Conservation (phyloP, 352 stramenopile species). For the Pythium aristosporum region DNA sequence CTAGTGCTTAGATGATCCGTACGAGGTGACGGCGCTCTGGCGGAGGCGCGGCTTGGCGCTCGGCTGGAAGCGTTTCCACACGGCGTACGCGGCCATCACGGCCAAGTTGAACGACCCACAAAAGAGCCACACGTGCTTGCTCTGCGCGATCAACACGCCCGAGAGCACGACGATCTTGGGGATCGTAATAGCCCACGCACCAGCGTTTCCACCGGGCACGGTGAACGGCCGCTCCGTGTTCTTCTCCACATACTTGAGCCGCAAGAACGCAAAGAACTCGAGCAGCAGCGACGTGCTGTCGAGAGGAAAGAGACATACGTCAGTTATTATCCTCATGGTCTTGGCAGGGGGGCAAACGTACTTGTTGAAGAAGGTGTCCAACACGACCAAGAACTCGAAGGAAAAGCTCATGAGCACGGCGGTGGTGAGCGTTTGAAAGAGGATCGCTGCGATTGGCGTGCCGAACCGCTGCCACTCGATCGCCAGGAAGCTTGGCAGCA, state of each 20-base stretch:
- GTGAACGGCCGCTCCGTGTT: slow-evolving; percentile 68
- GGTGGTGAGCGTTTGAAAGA: slow-evolving; percentile 76
- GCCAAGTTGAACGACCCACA: slow-evolving; percentile 69
- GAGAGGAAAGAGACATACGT: too few relatives aligned
- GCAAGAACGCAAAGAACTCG: slow-evolving; percentile 83
- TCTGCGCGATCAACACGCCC: slow-evolving; percentile 70
- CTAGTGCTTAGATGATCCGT: slow-evolving; percentile 23
- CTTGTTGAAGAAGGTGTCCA: slow-evolving; percentile 90
- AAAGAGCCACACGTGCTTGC: slow-evolving; percentile 62
- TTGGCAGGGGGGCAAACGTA: slow-evolving; percentile 31
- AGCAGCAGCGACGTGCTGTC: slow-evolving; percentile 58
- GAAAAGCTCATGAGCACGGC: slow-evolving; percentile 84
- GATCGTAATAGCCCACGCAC: slow-evolving; percentile 76
- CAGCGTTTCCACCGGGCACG: slow-evolving; percentile 66
- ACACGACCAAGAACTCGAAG: slow-evolving; percentile 77
- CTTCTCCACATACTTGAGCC: slow-evolving; percentile 82
- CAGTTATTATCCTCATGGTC: too few relatives aligned
- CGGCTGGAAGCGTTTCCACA: slow-evolving; percentile 67
- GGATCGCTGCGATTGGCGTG: slow-evolving; percentile 71
- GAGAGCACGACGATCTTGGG: slow-evolving; percentile 82
- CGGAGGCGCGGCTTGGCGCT: slow-evolving; percentile 7
- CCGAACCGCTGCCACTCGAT: slow-evolving; percentile 75
- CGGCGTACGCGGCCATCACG: slow-evolving; percentile 52
- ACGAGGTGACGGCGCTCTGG: slow-evolving; percentile 11
- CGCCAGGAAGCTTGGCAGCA: slow-evolving; percentile 64